Conservation (phyloP, 2,329 filamentous ascomycete genomes). For the Colletotrichum abscissum region DNA sequence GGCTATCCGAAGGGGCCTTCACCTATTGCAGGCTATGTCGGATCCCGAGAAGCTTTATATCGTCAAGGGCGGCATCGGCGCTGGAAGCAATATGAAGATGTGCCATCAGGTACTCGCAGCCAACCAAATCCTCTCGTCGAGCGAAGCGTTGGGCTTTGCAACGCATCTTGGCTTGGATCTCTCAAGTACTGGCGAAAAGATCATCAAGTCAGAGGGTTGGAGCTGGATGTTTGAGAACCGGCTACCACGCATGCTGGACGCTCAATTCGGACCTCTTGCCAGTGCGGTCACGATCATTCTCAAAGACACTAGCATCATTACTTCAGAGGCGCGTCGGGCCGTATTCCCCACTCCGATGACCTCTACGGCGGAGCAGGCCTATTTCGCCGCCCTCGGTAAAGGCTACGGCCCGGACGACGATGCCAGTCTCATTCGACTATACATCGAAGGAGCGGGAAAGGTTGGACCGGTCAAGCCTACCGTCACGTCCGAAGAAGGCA, state of each 20-base stretch:
- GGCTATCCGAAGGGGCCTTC: not conserved
- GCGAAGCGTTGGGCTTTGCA: conserved; percentile 59
- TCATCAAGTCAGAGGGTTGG: conserved; percentile 61
- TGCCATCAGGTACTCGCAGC: conserved; percentile 73
- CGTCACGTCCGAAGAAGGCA: conserved; percentile 47
- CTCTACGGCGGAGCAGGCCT: conserved; percentile 49
- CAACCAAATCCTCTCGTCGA: conserved; percentile 70
- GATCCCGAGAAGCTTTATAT: conserved; percentile 71
- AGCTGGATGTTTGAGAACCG: conserved; percentile 74
- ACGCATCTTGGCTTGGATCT: not conserved
- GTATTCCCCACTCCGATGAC: not conserved
- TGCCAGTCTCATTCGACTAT: conserved; percentile 54
- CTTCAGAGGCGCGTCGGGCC: not conserved
- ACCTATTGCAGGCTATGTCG: conserved; percentile 71
- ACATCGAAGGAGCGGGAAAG: conserved; percentile 51
- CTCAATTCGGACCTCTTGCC: conserved; percentile 64
- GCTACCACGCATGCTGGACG: conserved; percentile 63
- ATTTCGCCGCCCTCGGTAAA: conserved; percentile 67
- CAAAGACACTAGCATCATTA: not conserved
- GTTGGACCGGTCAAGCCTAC: conserved; percentile 43
- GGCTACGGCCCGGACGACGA: conserved; percentile 62
- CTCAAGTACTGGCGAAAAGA: conserved; percentile 56
- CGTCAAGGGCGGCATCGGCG: conserved; percentile 69
- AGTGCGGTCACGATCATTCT: conserved; percentile 64
- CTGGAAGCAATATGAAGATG: conserved; percentile 72